phyloP scores from a whole-genome alignment of 768 basidiomycete species.

The Tylopilus felleus region DNA sequence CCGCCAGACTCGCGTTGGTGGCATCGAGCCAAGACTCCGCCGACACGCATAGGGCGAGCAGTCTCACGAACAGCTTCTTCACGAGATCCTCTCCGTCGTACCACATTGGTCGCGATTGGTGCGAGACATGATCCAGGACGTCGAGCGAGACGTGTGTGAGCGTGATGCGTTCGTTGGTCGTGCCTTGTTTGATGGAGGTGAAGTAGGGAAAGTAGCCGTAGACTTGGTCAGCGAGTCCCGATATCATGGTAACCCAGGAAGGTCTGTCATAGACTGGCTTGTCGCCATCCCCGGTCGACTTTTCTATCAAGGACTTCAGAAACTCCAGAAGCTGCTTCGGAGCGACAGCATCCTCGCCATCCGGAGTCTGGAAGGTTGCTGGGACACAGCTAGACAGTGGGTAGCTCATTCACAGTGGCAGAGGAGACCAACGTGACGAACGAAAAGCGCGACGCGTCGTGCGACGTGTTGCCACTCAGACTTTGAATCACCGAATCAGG shows the following conservation, averaged over 20 bases:
- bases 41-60: slow-evolving; percentile 52
- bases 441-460: not conserved
- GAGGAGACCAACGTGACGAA: not conserved
- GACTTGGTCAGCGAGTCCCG: slow-evolving; percentile 51
- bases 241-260: slow-evolving; percentile 49
- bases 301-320: slow-evolving; percentile 37
- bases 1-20: slow-evolving; percentile 37
- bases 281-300: slow-evolving; percentile 32
- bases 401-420: slow-evolving; percentile 21
- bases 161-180: slow-evolving; percentile 54
- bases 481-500: slow-evolving; percentile 5
- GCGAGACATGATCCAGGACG: slow-evolving; percentile 50
- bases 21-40: slow-evolving; percentile 59
- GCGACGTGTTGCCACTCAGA: not conserved
- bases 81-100: slow-evolving; percentile 42
- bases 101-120: slow-evolving; percentile 50
- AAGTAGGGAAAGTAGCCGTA: slow-evolving; percentile 54
- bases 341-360: slow-evolving; percentile 22
- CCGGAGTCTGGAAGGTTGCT: slow-evolving; percentile 31
- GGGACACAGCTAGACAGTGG: slow-evolving; percentile 26
- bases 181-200: slow-evolving; percentile 47
- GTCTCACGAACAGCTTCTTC: slow-evolving; percentile 45
- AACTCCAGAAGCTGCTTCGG: slow-evolving; percentile 43
- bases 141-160: slow-evolving; percentile 54
- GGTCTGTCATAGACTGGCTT: slow-evolving; percentile 35